A percentile compares a stretch with the other conserved stretches of the same genome.
These are phyloP conservation scores for Ramaria rubella DNA, from an alignment of 768 basidiomycete genomes.

Conservation along the genomic window DNA sequence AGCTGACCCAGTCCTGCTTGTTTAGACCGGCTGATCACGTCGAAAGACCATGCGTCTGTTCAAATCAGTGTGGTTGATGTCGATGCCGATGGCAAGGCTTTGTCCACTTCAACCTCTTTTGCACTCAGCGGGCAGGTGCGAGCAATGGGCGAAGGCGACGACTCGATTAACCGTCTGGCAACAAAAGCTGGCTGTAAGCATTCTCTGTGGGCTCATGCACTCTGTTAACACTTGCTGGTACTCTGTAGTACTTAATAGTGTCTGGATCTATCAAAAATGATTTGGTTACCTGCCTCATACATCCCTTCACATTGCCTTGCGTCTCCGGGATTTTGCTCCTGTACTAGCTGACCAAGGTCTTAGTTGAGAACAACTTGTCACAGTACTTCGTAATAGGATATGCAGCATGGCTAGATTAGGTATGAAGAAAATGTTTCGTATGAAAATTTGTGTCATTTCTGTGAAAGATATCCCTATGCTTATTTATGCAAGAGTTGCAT, in stretches of 20 bases:
- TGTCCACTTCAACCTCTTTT: slow-evolving; percentile 79
- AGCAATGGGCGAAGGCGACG: slow-evolving; percentile 93
- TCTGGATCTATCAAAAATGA: slow-evolving; percentile 96
- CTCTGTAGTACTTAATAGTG: slow-evolving; percentile 81
- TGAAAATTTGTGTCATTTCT: no score
- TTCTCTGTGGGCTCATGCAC: not conserved
- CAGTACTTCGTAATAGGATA: no score
- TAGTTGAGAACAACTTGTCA: no score
- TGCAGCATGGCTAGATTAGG: no score
- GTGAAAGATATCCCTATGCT: no score
- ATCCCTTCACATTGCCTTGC: not conserved
- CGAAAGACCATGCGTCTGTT: slow-evolving; percentile 98
- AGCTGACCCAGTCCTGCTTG: not conserved
- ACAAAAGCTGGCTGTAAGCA: slow-evolving; percentile 90
- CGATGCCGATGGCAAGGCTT: slow-evolving; percentile 78
- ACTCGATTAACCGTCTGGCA: slow-evolving; percentile 92
- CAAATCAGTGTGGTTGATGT: slow-evolving; percentile 95
- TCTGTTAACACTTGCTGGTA: not conserved
- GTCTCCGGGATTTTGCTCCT: not conserved
- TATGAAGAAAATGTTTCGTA: no score
- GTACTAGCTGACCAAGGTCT: not conserved
- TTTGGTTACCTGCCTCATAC: not conserved
- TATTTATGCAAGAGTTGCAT: no score
- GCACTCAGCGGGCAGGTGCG: slow-evolving; percentile 93
- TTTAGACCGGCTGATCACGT: slow-evolving; percentile 92